Evolutionary conservation across 768 basidiomycete species (phyloP).

Genomic region (Boletus eberwhitei): DNA sequence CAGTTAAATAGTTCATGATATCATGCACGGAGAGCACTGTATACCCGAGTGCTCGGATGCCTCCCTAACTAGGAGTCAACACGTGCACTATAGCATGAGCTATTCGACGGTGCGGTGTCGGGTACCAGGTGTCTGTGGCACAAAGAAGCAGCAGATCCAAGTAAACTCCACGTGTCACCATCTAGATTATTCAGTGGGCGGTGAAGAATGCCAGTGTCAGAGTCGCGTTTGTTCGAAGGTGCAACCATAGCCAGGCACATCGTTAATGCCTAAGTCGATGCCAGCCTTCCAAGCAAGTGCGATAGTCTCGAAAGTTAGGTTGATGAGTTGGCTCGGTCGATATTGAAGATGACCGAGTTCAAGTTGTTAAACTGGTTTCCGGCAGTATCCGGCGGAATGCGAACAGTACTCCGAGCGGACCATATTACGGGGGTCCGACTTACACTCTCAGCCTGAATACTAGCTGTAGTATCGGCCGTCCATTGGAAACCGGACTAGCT

Average conservation of each 20-base stretch:
- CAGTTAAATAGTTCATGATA: slow-evolving; percentile 13
- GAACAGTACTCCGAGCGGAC: too few relatives aligned
- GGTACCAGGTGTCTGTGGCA: not conserved
- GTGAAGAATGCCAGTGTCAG: not conserved
- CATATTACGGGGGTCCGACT: too few relatives aligned
- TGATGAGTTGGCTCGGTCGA: not conserved
- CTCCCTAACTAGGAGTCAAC: not conserved
- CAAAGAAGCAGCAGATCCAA: not conserved
- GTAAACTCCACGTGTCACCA: not conserved
- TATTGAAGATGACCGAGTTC: too few relatives aligned
- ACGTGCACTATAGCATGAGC: slow-evolving; percentile 10
- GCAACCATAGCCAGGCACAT: not conserved
- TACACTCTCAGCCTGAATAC: too few relatives aligned
- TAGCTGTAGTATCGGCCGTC: too few relatives aligned
- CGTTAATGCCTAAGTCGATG: not conserved
- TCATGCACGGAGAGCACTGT: slow-evolving; percentile 1
- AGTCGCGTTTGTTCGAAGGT: not conserved
- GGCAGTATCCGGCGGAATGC: too few relatives aligned
- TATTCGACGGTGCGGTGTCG: not conserved
- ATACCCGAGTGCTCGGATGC: not conserved
- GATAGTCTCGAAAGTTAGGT: not conserved
- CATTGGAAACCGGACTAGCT: too few relatives aligned
- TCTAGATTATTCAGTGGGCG: not conserved
- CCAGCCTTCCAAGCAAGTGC: not conserved
- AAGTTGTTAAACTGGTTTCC: too few relatives aligned